Evolutionary conservation across 1,284 basidiomycete species (phyloP).

Genomic region (Leucoagaricus sp.): DNA sequence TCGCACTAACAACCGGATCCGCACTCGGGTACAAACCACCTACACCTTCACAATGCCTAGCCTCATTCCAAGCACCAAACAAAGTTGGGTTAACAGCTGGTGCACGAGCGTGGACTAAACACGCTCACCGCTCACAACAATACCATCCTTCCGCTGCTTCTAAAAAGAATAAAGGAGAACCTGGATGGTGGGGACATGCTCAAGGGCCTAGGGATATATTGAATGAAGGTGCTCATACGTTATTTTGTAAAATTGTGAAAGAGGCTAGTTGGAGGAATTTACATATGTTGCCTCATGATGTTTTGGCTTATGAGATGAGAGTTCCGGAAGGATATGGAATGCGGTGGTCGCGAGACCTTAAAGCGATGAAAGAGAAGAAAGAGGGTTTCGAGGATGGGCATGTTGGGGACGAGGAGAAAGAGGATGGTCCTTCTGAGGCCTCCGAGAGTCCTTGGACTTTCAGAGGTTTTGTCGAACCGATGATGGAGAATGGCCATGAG

Average conservation of each 20-base stretch:
- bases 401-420: not conserved
- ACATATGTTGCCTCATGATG: conserved; percentile 59
- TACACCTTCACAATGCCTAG: conserved; percentile 42
- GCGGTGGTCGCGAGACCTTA: conserved; percentile 58
- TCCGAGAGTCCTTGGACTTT: conserved; percentile 46
- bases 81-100: conserved; percentile 51
- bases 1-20: conserved; percentile 60
- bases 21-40: conserved; percentile 53
- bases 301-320: conserved; percentile 59
- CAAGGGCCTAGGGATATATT: conserved; percentile 50
- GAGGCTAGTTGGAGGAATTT: conserved; percentile 56
- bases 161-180: conserved; percentile 18
- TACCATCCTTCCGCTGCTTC: conserved; percentile 8
- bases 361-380: conserved; percentile 15
- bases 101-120: conserved; percentile 62
- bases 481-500: conserved; percentile 64
- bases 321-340: conserved; percentile 61
- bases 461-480: conserved; percentile 62
- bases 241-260: conserved; percentile 54
- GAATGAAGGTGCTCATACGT: conserved; percentile 46
- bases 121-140: conserved; percentile 49
- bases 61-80: conserved; percentile 48
- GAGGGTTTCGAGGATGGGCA: conserved; percentile 17
- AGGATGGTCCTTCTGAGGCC: not conserved
- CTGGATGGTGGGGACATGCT: conserved; percentile 60